phyloP scores from a whole-genome alignment of 164 flowering plant genomes.

The Berberis thunbergii region DNA sequence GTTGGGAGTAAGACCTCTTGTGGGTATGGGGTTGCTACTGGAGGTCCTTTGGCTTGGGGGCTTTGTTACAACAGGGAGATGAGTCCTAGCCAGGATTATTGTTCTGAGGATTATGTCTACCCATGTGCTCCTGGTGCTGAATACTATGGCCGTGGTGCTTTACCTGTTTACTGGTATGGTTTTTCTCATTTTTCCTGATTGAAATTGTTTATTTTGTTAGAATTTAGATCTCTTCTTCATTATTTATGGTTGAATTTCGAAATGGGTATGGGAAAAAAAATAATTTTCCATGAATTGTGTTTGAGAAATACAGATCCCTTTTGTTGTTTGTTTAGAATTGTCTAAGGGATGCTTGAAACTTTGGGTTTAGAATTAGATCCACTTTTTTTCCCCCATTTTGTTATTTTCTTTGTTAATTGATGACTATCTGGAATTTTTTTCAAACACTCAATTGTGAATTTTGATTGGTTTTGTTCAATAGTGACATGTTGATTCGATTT shows the following conservation, averaged over 20 bases:
- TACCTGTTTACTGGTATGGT: constrained; percentile 79
- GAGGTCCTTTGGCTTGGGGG: constrained; percentile 90
- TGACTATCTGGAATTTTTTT: too few species aligned
- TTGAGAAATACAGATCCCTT: not conserved
- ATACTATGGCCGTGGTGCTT: constrained; percentile 90
- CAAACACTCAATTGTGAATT: too few species aligned
- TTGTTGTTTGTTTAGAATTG: not conserved
- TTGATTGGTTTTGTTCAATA: too few species aligned
- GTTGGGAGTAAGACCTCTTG: constrained; percentile 83
- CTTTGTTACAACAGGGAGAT: constrained; percentile 80
- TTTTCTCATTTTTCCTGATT: not conserved
- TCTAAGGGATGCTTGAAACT: too few species aligned
- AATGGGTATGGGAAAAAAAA: not conserved
- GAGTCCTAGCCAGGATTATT: constrained; percentile 76
- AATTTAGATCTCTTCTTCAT: not conserved
- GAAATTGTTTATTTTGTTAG: not conserved
- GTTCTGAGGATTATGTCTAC: constrained; percentile 50
- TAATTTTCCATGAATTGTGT: not conserved
- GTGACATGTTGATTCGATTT: not conserved
- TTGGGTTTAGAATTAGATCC: too few species aligned
- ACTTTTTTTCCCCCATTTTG: too few species aligned
- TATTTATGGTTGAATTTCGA: not conserved
- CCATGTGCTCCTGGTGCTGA: constrained; percentile 90
- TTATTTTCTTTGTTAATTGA: too few species aligned
- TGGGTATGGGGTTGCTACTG: constrained; percentile 85